phyloP scores from a whole-genome alignment of 257 asterid genomes.

The Lithospermum erythrorhizon region DNA sequence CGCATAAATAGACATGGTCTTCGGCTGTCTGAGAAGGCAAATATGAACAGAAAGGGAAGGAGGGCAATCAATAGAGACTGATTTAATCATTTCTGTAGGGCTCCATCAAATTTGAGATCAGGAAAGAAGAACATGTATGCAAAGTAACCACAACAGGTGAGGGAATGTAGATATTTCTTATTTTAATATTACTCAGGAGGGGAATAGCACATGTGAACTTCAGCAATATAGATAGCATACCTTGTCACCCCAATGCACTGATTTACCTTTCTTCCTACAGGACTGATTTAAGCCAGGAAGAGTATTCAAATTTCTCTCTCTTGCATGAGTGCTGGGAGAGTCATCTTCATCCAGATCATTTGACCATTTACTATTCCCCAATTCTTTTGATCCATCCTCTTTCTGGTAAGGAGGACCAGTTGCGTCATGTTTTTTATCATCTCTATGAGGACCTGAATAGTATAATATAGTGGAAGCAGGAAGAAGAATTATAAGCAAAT shows the following conservation, averaged over 20 bases:
- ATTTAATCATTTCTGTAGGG: too few relatives aligned
- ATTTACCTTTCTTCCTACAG: constrained; percentile 78
- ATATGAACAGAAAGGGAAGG: too few relatives aligned
- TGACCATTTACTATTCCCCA: constrained; percentile 95
- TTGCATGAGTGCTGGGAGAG: constrained; percentile 23
- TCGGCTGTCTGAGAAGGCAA: too few relatives aligned
- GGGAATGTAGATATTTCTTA: neutral
- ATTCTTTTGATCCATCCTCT: constrained; percentile 51
- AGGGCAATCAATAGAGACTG: too few relatives aligned
- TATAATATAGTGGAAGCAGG: constrained; percentile 7
- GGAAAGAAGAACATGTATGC: neutral
- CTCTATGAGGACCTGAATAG: constrained; percentile 28
- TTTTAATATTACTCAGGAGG: neutral
- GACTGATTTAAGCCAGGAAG: constrained; percentile 44
- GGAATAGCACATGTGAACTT: neutral
- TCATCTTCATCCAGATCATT: constrained; percentile 72
- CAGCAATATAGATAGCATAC: constrained; percentile 29
- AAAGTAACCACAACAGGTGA: neutral
- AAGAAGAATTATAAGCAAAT: constrained; percentile 1
- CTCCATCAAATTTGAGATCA: too few relatives aligned
- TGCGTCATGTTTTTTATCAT: constrained; percentile 31
- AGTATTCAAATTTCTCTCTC: constrained; percentile 29
- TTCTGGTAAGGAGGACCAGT: constrained; percentile 26
- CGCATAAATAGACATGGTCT: neutral
- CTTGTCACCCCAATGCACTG: constrained; percentile 96